Base-by-base conservation (phyloP, 2,329 filamentous ascomycete genomes). In the Penicillium hesseltinei region DNA sequence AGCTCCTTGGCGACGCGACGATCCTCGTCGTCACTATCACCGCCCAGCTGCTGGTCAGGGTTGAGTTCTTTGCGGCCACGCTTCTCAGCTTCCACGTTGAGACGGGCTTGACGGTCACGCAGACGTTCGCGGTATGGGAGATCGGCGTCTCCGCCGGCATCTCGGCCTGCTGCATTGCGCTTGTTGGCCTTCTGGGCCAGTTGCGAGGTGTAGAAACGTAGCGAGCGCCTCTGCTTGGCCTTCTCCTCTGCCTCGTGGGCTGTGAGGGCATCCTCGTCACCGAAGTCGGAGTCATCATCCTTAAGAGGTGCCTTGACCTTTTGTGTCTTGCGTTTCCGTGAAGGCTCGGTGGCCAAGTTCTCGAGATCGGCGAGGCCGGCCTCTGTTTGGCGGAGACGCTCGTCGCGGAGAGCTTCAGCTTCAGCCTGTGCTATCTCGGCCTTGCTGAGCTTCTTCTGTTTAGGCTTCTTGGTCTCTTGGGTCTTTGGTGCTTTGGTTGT, bases 191-290 rank as follows among this genome's bases (percentile, higher is more conserved):
- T 97, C 73, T 97, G 93, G 29, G 90, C 89, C 64, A 99, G 94
- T 73, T 99, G 94, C 3, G 92, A 96, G 2, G 95, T 97, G 82
- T 99, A 99, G 81, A 99, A 99, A 61, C 92, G 89, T 57, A 99
- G 84, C 62, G 86, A 91, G 81, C 95, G 96, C 82, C 94, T 96
- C 75, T 90, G 90, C 58, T 86, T 84, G 0, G 88, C 90, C 77
- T 99, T 99, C 69, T 96, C 91, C 42, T 89, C 90, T 0, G 91
- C 88, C 59, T 93, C 87, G 60, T 87, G 83, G 11, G 87, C 86
- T 53, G 92, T 91, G 57, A 97, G 83, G 4, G 81, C 78, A 17
- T 90, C 88, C 72, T 96, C 92, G 69, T 99, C 94, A 66, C 93
- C 94, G 71, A 99, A 93, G 78, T 99, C 94, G 3, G 92, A 96